Evolutionary conservation across 169 alveolate genomes (phyloP).

Genomic region (Plasmodium vinckei): DNA sequence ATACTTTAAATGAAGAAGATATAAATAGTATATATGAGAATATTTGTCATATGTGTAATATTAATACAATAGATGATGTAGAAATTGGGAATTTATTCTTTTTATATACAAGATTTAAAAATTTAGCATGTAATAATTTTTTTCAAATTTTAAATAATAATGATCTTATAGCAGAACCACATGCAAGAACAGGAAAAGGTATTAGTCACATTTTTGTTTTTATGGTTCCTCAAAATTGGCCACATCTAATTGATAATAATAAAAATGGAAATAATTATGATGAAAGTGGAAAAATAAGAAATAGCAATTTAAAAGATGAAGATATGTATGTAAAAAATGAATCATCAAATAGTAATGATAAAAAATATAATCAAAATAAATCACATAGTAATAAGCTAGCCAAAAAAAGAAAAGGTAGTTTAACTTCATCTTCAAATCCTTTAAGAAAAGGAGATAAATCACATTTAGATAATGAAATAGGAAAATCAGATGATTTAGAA

Average conservation of each 20-base stretch:
- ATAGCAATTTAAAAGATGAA: constrained; percentile 39
- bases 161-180: constrained; percentile 58
- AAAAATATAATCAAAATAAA: constrained; percentile 19
- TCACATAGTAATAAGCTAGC: constrained; percentile 9
- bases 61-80: constrained; percentile 25
- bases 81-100: constrained; percentile 35
- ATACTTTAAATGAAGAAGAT: constrained; percentile 24
- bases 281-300: constrained; percentile 11
- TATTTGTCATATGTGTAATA: constrained; percentile 60
- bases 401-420: constrained; percentile 40
- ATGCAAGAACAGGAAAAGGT: constrained; percentile 62
- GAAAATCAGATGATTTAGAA: constrained; percentile 28
- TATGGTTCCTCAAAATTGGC: constrained; percentile 21
- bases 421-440: background rate
- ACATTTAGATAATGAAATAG: constrained; percentile 34
- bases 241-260: constrained; percentile 41
- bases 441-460: constrained; percentile 28
- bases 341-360: background rate
- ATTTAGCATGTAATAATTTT: constrained; percentile 56
- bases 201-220: constrained; percentile 60
- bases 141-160: constrained; percentile 42
- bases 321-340: constrained; percentile 38
- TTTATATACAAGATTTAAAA: constrained; percentile 45
- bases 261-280: too few species aligned
- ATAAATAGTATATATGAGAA: constrained; percentile 26